Conservation (phyloP, 2,329 filamentous ascomycete genomes). For the Ceratocystiopsis minuta region DNA sequence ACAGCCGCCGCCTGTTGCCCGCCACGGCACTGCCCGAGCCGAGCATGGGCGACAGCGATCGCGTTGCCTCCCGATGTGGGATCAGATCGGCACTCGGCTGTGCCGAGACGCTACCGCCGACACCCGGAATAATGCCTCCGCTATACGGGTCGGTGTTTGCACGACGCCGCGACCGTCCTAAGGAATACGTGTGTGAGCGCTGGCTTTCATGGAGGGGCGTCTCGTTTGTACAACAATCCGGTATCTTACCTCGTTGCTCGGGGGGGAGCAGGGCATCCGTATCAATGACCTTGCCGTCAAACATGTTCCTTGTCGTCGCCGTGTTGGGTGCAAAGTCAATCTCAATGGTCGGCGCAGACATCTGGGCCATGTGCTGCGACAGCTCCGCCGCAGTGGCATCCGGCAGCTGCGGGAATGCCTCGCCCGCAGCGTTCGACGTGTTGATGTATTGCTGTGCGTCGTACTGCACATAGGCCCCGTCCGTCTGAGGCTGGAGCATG, state of each 20-base stretch:
- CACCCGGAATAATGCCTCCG: conserved; percentile 22
- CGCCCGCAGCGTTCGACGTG: conserved; percentile 7
- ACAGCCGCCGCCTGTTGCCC: conserved; percentile 37
- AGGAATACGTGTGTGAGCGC: neutral
- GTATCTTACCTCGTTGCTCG: conserved; percentile 36
- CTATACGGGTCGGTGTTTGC: conserved; percentile 45
- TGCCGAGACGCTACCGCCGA: conserved; percentile 27
- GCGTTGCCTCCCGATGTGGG: conserved; percentile 28
- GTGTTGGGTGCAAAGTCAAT: conserved; percentile 77
- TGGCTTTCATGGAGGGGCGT: too few species aligned
- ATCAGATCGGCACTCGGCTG: conserved; percentile 27
- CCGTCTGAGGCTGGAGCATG: conserved; percentile 18
- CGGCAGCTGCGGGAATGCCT: conserved; percentile 35
- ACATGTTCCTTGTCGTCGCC: conserved; percentile 40
- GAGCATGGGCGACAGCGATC: conserved; percentile 37
- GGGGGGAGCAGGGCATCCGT: conserved; percentile 74
- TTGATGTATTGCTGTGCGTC: too few species aligned
- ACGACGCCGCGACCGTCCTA: conserved; percentile 32
- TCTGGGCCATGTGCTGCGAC: conserved; percentile 40
- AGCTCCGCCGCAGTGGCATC: conserved; percentile 18
- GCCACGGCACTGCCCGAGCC: conserved; percentile 30
- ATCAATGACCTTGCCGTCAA: conserved; percentile 48
- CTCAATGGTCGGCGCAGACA: conserved; percentile 87
- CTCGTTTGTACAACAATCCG: too few species aligned
- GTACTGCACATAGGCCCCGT: too few species aligned